Evolutionary conservation across 2,329 filamentous ascomycete species (phyloP).

Genomic region (Corniculantispora saksenae): DNA sequence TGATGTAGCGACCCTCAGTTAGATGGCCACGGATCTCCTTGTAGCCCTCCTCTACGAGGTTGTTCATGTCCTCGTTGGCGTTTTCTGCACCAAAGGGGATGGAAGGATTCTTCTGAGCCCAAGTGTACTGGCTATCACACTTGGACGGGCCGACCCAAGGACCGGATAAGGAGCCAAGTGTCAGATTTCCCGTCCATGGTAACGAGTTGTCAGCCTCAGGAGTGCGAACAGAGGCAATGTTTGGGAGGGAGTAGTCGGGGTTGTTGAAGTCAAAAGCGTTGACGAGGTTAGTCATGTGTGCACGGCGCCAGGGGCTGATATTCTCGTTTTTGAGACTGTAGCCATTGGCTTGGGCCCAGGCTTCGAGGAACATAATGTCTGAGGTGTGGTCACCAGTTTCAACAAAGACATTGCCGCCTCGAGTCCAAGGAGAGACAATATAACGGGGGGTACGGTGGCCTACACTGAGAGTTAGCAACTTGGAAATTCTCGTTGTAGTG

Average conservation of each 20-base stretch:
- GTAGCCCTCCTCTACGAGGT: slow-evolving; percentile 50
- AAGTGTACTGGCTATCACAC: no score
- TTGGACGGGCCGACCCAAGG: slow-evolving; percentile 41
- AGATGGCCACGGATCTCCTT: slow-evolving; percentile 52
- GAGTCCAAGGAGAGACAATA: slow-evolving; percentile 56
- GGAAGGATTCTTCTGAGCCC: slow-evolving; percentile 21
- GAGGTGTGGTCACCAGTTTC: slow-evolving; percentile 56
- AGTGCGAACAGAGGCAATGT: slow-evolving; percentile 39
- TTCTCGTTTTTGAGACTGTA: slow-evolving; percentile 31
- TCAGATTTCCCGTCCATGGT: slow-evolving; percentile 33
- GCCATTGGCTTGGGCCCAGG: slow-evolving; percentile 39
- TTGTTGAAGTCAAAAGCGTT: slow-evolving; percentile 43
- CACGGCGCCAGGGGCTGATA: slow-evolving; percentile 30
- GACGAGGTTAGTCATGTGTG: slow-evolving; percentile 31
- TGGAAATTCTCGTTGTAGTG: neutral
- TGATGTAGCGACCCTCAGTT: slow-evolving; percentile 55
- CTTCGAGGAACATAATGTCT: slow-evolving; percentile 53
- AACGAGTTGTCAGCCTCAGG: slow-evolving; percentile 33
- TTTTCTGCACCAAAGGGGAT: slow-evolving; percentile 47
- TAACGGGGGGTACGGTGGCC: slow-evolving; percentile 51
- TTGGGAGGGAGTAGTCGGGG: slow-evolving; percentile 47
- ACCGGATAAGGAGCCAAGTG: slow-evolving; percentile 20
- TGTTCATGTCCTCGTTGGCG: slow-evolving; percentile 31
- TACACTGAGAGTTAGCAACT: slow-evolving; percentile 4
- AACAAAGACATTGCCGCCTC: slow-evolving; percentile 53